Evolutionary conservation across 2,329 filamentous ascomycete species (phyloP).

Genomic region (Aspergillus pseudonomiae): DNA sequence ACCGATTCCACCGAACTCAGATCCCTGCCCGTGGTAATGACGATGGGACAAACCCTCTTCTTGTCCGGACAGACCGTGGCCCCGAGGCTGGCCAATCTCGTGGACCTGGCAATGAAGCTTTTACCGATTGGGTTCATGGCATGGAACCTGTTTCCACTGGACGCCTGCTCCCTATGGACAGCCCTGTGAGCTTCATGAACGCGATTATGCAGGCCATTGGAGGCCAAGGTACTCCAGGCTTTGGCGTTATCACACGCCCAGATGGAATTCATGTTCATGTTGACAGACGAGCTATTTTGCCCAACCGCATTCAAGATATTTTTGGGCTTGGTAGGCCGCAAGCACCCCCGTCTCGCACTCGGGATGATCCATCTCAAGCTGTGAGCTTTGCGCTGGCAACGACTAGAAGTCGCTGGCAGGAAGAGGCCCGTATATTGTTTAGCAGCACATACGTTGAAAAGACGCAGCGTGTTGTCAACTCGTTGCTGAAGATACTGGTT

Average conservation of each 20-base stretch:
- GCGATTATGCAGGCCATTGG: constrained; percentile 60
- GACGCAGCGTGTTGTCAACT: constrained; percentile 66
- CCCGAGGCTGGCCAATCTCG: constrained; percentile 41
- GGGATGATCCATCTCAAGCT: constrained; percentile 64
- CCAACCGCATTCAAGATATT: constrained; percentile 58
- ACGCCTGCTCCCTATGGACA: constrained; percentile 50
- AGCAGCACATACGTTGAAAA: constrained; percentile 70
- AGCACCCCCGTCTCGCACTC: constrained; percentile 37
- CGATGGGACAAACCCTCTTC: constrained; percentile 83
- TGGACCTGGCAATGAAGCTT: constrained; percentile 42
- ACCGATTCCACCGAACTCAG: constrained; percentile 48
- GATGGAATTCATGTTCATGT: constrained; percentile 60
- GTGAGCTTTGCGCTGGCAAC: constrained; percentile 72
- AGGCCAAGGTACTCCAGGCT: constrained; percentile 46
- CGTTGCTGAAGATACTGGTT: constrained; percentile 72
- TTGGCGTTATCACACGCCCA: constrained; percentile 48
- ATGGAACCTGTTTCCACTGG: constrained; percentile 52
- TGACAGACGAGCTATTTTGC: constrained; percentile 53
- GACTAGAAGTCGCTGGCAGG: constrained; percentile 80
- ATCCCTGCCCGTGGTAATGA: constrained; percentile 63
- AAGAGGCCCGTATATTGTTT: constrained; percentile 87
- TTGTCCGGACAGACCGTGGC: constrained; percentile 62
- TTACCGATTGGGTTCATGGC: constrained; percentile 57
- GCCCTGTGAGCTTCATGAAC: constrained; percentile 60
- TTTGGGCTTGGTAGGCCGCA: constrained; percentile 40